phyloP scores from a whole-genome alignment of 2,329 filamentous ascomycete species.

The Sporothrix humicola region DNA sequence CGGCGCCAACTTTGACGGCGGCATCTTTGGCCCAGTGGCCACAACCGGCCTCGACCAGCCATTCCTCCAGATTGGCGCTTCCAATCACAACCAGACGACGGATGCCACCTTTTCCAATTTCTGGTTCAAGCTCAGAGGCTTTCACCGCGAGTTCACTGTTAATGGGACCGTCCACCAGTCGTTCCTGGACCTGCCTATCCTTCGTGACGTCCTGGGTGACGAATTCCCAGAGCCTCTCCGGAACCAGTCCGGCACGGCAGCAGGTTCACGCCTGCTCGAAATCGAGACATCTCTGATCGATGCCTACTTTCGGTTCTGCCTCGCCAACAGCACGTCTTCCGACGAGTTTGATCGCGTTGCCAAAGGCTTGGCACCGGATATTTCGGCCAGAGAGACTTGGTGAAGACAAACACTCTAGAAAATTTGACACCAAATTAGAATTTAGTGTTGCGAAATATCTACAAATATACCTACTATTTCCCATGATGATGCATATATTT shows the following conservation, averaged over 20 bases:
- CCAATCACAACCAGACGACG: conserved; percentile 13
- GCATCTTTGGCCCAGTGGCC: conserved; percentile 1
- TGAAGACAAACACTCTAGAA: neutral
- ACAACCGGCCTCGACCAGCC: neutral
- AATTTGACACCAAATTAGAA: too few species aligned
- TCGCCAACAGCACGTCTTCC: neutral
- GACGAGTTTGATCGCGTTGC: neutral
- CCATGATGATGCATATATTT: too few species aligned
- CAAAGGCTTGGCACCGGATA: neutral
- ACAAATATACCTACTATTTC: too few species aligned
- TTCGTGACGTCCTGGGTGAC: neutral
- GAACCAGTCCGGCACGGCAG: conserved; percentile 1
- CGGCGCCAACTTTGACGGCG: conserved; percentile 6
- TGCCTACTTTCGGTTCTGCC: neutral
- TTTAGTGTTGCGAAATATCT: too few species aligned
- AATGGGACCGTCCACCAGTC: conserved; percentile 6
- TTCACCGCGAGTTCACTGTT: neutral
- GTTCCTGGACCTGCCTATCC: neutral
- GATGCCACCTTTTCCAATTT: neutral
- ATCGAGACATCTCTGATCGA: neutral
- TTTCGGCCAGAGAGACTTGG: neutral
- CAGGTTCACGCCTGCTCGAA: neutral
- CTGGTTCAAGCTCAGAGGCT: neutral
- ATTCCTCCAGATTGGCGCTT: conserved; percentile 9
- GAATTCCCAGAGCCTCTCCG: neutral